Evolutionary conservation across 768 basidiomycete genomes (phyloP), one percentile per base, ranked within the genome.

Genomic region (Steccherinum ochraceum): DNA sequence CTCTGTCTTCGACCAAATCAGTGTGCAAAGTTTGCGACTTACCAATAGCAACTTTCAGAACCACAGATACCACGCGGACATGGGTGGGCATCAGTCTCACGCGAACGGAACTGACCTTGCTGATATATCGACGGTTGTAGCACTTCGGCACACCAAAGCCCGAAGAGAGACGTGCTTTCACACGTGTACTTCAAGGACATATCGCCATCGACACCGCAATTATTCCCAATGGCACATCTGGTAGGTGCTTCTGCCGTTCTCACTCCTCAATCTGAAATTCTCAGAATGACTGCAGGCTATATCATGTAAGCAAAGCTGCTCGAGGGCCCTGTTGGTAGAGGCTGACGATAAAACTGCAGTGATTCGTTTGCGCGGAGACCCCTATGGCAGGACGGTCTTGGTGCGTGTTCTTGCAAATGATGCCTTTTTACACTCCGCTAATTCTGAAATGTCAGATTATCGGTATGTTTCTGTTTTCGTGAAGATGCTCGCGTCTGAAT

Each of bases 61-160:
- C 95, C 0, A 99, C 96, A 1, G 95, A 99, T 62, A 88, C 89
- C 13, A 95, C 93, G 1, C 75, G 94, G 40, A 96, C 92, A 53
- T 86, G 82, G 83, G 89, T 86, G 61, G 58, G 78, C 50, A 12
- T 20, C 47, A 21, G 12, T 16, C n/a, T 19, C 16, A 12, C 5
- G 16, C 12, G 0, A 12, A 12, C 2, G 25, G 5, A 13, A 40
- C 25, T 11, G 12, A 27, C 16, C 24, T 24, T 5, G 21, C 19
- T 20, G 30, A 20, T 46, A 24, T 48, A n/a, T 26, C 21, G 48
- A 12, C 11, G 2, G 5, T 45, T 46, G 5, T 51, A 91, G 84
- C 93, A 97, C 64, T 98, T 97, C 62, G 93, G 92, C 24, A 82
- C 74, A 1, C 92, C 95, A 0, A 83, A 84, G 5, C 73, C 75